Evolutionary conservation across 441 rosid genomes (phyloP).

Genomic region (Biscutella auriculata): DNA sequence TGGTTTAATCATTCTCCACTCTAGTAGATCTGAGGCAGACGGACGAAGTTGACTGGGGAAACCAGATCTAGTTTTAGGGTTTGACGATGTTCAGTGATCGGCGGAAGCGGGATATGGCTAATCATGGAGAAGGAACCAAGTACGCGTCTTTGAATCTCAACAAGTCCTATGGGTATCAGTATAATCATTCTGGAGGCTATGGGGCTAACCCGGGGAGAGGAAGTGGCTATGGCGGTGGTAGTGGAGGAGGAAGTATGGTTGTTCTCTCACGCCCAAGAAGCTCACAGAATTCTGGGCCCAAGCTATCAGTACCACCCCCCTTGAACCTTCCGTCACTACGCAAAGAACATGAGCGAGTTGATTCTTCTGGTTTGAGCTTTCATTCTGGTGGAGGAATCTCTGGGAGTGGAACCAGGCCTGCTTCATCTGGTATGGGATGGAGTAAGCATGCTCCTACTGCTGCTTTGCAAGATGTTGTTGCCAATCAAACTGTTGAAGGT

Average conservation of each 20-base stretch:
- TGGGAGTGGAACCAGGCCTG: constrained; percentile 63
- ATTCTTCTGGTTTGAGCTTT: constrained; percentile 50
- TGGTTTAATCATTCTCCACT: too few relatives aligned
- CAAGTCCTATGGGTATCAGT: constrained; percentile 77
- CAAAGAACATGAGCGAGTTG: constrained; percentile 81
- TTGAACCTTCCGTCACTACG: constrained; percentile 86
- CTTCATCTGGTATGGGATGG: constrained; percentile 85
- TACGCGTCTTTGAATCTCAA: constrained; percentile 75
- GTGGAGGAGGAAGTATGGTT: constrained; percentile 72
- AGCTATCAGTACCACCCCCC: constrained; percentile 99
- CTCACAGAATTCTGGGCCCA: constrained; percentile 78
- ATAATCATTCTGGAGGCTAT: constrained; percentile 33
- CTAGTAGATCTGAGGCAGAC: background rate
- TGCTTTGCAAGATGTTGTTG: constrained; percentile 33
- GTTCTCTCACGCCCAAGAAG: constrained; percentile 88
- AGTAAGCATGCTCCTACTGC: constrained; percentile 47
- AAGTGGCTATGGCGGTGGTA: constrained; percentile 34
- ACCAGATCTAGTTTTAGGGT: constrained; percentile 26
- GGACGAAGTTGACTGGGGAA: constrained; percentile 8
- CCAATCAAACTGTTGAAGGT: constrained; percentile 31
- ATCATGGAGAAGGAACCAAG: constrained; percentile 74
- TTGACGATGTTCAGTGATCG: constrained; percentile 54
- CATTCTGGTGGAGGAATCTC: constrained; percentile 53
- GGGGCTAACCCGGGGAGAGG: constrained; percentile 37
- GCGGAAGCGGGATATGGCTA: constrained; percentile 67